Evolutionary conservation across 306 rosid genomes (phyloP).

Genomic region (Abrus pulchellus): DNA sequence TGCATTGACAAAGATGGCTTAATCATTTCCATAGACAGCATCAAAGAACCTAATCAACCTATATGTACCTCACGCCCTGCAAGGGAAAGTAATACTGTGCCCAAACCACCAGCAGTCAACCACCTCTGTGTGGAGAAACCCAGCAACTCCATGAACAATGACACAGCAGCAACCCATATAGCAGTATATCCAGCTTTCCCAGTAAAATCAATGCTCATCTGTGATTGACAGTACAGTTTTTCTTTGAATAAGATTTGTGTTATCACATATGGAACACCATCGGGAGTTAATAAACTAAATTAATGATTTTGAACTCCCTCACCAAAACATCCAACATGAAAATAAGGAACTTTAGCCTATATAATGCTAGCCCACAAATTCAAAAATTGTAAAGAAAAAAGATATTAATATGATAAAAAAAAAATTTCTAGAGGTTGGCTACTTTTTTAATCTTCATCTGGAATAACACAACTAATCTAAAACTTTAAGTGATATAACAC

Average conservation of each 20-base stretch:
- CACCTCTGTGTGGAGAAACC: conserved; percentile 95
- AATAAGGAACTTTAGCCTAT: conserved; percentile 1
- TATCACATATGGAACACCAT: conserved; percentile 50
- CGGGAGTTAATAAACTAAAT: conserved; percentile 18
- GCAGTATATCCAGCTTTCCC: conserved; percentile 93
- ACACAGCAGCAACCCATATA: conserved; percentile 96
- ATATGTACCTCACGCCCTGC: conserved; percentile 95
- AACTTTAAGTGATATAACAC: conserved; percentile 37
- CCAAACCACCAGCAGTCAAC: conserved; percentile 99
- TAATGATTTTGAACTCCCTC: conserved; percentile 30
- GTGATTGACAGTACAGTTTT: conserved; percentile 60
- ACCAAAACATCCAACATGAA: conserved; percentile 38
- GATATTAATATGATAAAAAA: neutral
- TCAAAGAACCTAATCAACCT: conserved; percentile 39
- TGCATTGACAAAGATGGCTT: conserved; percentile 33
- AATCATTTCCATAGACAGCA: conserved; percentile 29
- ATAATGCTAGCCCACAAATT: neutral
- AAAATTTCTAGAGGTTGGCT: neutral
- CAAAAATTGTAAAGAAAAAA: neutral
- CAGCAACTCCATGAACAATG: conserved; percentile 93
- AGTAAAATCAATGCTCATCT: conserved; percentile 91
- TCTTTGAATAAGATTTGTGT: conserved; percentile 18
- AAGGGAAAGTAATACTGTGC: conserved; percentile 91
- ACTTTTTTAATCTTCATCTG: conserved; percentile 33
- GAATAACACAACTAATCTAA: conserved; percentile 38